Conservation (phyloP, 495 filamentous ascomycete species). For the Cryomyces minteri region DNA sequence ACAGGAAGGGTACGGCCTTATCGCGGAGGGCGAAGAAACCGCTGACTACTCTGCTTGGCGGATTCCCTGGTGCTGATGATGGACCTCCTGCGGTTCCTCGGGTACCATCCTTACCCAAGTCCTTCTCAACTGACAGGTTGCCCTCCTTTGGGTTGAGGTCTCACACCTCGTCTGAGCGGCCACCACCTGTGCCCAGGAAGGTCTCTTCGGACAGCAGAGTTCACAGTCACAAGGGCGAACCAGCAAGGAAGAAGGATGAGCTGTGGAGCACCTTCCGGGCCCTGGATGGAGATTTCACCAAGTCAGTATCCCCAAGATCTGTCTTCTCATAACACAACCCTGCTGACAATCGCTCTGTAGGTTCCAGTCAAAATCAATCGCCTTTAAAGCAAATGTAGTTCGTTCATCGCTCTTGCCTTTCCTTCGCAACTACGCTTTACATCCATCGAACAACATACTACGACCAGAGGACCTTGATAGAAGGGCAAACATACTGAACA, state of each 20-base stretch:
- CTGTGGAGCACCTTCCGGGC: slow-evolving; percentile 73
- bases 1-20: neutral
- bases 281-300: slow-evolving; percentile 68
- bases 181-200: slow-evolving; percentile 33
- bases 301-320: slow-evolving; percentile 25
- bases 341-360: slow-evolving; percentile 14
- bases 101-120: slow-evolving; percentile 34
- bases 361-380: slow-evolving; percentile 59
- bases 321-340: too few relatives aligned
- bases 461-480: slow-evolving; percentile 75
- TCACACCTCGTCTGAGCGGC: slow-evolving; percentile 24
- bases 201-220: slow-evolving; percentile 21
- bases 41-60: neutral
- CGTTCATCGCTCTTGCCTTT: slow-evolving; percentile 71
- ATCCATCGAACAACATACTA: slow-evolving; percentile 47
- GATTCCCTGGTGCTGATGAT: neutral
- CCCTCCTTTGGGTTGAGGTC: slow-evolving; percentile 19
- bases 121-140: slow-evolving; percentile 40
- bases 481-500: slow-evolving; percentile 65
- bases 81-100: neutral
- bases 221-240: slow-evolving; percentile 17
- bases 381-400: slow-evolving; percentile 64
- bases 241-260: slow-evolving; percentile 52
- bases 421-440: slow-evolving; percentile 48
- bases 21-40: neutral